Conservation (phyloP, 2,329 filamentous ascomycete genomes). For the Cercospora sp. region DNA sequence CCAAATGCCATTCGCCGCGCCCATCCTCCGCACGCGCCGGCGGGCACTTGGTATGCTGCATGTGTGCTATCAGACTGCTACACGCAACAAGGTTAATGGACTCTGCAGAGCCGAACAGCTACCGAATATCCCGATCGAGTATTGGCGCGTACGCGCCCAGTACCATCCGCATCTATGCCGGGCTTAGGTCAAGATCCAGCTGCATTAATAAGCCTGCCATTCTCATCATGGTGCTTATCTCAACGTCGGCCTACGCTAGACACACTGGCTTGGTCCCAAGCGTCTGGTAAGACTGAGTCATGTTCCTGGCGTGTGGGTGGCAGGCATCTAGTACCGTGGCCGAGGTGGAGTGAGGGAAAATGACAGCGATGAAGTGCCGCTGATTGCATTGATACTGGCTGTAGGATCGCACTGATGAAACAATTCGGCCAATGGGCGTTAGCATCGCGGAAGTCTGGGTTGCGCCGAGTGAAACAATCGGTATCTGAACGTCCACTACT, state of each 20-base stretch:
- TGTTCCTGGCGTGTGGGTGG: background rate
- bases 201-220: background rate
- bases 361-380: background rate
- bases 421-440: background rate
- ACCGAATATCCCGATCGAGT: background rate
- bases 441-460: background rate
- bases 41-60: background rate
- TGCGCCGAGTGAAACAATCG: background rate
- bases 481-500: background rate
- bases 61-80: background rate
- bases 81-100: background rate
- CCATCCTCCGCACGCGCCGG: background rate
- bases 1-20: background rate
- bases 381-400: background rate
- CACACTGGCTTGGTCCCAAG: background rate
- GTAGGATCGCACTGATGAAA: background rate
- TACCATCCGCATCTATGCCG: background rate
- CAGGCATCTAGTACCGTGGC: background rate
- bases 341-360: background rate
- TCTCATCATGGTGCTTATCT: background rate
- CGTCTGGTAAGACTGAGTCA: background rate
- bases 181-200: background rate
- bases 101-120: background rate
- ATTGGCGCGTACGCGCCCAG: background rate
- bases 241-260: background rate